These are phyloP conservation scores for Otatea glauca DNA, from an alignment of 176 grass and related monocot species.

Conservation along the genomic window DNA sequence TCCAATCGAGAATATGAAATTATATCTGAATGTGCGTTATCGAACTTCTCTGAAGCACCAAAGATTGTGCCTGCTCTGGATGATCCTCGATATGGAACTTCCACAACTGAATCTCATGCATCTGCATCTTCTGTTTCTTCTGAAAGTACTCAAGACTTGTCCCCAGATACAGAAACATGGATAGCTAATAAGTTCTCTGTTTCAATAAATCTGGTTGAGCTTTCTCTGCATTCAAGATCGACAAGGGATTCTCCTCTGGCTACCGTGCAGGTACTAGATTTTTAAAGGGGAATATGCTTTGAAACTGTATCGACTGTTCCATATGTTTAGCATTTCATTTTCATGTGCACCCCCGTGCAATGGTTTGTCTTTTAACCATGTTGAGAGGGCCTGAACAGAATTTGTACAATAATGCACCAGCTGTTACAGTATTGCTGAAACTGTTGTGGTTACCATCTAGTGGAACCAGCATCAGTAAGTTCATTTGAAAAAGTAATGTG, in stretches of 20 bases:
- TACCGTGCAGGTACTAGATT: constrained; percentile 65
- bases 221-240: constrained; percentile 84
- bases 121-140: constrained; percentile 56
- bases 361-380: constrained; percentile 20
- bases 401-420: constrained; percentile 5
- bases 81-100: constrained; percentile 49
- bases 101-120: constrained; percentile 49
- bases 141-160: constrained; percentile 51
- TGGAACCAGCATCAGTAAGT: constrained; percentile 14
- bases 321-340: constrained; percentile 35
- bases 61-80: constrained; percentile 70
- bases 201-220: constrained; percentile 82
- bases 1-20: constrained; percentile 95
- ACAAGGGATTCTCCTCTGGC: constrained; percentile 90
- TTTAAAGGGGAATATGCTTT: constrained; percentile 33
- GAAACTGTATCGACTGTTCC: constrained; percentile 24
- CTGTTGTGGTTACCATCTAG: not conserved
- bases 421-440: constrained; percentile 12
- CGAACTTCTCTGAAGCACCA: constrained; percentile 91
- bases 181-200: constrained; percentile 75
- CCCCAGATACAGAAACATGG: constrained; percentile 61
- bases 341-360: not conserved
- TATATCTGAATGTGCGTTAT: constrained; percentile 83
- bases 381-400: not conserved
- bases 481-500: constrained; percentile 7